Evolutionary conservation across 2,329 filamentous ascomycete genomes (phyloP), one percentile per base, ranked within the genome.

Genomic region (Pestalotiopsis sp.): DNA sequence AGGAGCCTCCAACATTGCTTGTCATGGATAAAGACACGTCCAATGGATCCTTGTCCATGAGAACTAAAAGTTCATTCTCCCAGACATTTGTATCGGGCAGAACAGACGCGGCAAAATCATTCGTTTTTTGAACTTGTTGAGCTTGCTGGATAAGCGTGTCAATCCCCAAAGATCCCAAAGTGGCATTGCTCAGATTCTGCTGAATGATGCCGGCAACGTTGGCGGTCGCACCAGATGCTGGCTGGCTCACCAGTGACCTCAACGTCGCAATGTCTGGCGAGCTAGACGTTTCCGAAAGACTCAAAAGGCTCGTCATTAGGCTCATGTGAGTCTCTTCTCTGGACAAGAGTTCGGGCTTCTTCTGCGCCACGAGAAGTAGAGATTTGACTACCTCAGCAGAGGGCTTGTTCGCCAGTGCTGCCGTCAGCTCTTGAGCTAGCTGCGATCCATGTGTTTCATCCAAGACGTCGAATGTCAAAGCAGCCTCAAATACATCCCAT

Each of bases 21-120:
- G 91, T 93, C 4, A 97, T 87, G 0, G 93, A 89, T 3, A 97
- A 80, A 0, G 93, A 90, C 4, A 87, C 83, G 70, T 89, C 87
- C 27, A 62, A 20, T 2, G 90, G 86, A 1, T 81, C 74, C 1
- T 80, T 76, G 38, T 84, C 78, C 5, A 92, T 79, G 68, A 94
- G 85, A 1, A 81, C 81, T 0, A 78, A 75, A 2, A 97, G 79
- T 14, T 92, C 87, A 14, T 84, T 73, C 73, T 86, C 84, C 94
- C 95, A 98, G 11, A 87, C 80, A 2, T 85, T 81, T 0, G 84
- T 81, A 72, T 86, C 86, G 0, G 94, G 94, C 49, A 96, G 83
- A 4, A 95, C 79, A 12, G 64, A 58, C 36, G 67, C 59, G 3
- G 76, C 56, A 69, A 83, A 78, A 1, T 77, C 70, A 0, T 78